Conservation (phyloP, 768 basidiomycete genomes). For the Imleria badia region DNA sequence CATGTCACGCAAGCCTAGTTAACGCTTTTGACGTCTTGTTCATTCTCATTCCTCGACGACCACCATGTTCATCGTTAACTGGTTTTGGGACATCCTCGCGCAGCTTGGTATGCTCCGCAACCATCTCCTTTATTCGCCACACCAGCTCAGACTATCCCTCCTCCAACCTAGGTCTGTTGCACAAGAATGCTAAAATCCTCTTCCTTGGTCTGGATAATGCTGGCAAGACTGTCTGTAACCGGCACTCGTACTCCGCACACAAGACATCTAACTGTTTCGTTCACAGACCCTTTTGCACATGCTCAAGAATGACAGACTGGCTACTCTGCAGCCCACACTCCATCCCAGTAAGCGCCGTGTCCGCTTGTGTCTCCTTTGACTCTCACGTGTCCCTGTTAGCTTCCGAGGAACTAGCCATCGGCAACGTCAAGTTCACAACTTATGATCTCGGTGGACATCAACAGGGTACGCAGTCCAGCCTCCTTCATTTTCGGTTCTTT, state of each 20-base stretch:
- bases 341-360: constrained; percentile 79
- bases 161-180: constrained; percentile 63
- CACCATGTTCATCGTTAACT: constrained; percentile 83
- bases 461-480: constrained; percentile 60
- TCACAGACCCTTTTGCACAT: constrained; percentile 91
- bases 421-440: constrained; percentile 98
- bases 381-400: constrained; percentile 48
- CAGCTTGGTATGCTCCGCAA: constrained; percentile 69
- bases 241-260: not conserved
- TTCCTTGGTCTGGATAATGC: constrained; percentile 99
- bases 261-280: constrained; percentile 2
- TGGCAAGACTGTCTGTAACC: constrained; percentile 84
- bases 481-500: not conserved
- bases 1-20: constrained; percentile 19
- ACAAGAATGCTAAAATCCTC: constrained; percentile 99
- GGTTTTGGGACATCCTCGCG: constrained; percentile 96
- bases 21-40: constrained; percentile 19
- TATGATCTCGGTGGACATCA: constrained; percentile 98
- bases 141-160: constrained; percentile 1
- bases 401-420: constrained; percentile 97
- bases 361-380: not conserved
- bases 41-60: constrained; percentile 23
- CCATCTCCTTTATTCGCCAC: not conserved
- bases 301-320: constrained; percentile 98
- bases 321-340: constrained; percentile 95